Evolutionary conservation across 257 asterid species (phyloP).

Genomic region (Solanum ossicruentum): DNA sequence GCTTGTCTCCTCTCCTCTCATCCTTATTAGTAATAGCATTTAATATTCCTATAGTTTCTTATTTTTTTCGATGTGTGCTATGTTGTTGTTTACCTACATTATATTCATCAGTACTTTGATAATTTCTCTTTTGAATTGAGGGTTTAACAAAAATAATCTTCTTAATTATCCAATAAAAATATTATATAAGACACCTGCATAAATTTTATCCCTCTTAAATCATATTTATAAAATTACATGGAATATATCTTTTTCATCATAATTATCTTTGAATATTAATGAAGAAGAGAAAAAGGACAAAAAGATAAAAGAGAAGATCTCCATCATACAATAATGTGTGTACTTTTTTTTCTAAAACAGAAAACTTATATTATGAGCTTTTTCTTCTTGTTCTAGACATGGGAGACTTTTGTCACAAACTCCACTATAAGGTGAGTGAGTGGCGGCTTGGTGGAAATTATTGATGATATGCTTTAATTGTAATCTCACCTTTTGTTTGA

Average conservation of each 20-base stretch:
- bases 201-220: background rate
- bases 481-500: background rate
- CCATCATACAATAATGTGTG: background rate
- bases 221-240: background rate
- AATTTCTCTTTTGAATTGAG: background rate
- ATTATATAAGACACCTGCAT: background rate
- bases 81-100: background rate
- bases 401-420: background rate
- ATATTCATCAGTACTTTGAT: background rate
- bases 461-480: background rate
- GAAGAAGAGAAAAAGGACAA: background rate
- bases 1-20: background rate
- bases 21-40: background rate
- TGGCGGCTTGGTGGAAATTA: background rate
- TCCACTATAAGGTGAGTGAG: background rate
- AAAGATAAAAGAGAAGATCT: background rate
- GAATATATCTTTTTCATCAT: background rate
- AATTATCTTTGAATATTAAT: background rate
- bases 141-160: rapidly evolving
- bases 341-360: background rate
- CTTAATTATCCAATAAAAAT: background rate
- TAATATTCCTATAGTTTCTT: background rate
- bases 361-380: background rate
- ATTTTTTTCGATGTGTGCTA: background rate
- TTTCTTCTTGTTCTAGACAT: background rate